Evolutionary conservation across 495 filamentous ascomycete species (phyloP).

Genomic region (Trichoderma gamsii): DNA sequence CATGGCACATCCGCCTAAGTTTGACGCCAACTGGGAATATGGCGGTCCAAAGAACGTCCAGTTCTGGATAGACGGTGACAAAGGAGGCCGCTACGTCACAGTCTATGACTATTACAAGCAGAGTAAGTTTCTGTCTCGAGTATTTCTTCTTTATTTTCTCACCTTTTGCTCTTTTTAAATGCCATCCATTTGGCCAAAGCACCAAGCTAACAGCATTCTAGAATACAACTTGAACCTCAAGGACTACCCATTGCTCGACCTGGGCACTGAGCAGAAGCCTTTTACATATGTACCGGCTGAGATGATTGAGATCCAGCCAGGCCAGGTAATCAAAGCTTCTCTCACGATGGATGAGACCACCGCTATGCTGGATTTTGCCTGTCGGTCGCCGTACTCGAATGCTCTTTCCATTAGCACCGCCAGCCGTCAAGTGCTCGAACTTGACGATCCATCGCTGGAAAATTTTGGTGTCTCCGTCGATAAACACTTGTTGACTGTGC

Average conservation of each 20-base stretch:
- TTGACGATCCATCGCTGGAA: conserved; percentile 30
- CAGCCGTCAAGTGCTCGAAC: conserved; percentile 38
- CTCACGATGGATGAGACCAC: conserved; percentile 51
- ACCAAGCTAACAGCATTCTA: conserved; percentile 18
- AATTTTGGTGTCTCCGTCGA: conserved; percentile 52
- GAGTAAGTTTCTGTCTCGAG: conserved; percentile 21
- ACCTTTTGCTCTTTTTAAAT: not conserved
- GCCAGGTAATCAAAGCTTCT: conserved; percentile 55
- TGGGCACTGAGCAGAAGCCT: conserved; percentile 52
- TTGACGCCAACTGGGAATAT: conserved; percentile 12
- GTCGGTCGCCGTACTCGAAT: conserved; percentile 58
- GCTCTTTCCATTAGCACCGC: conserved; percentile 55
- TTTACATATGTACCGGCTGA: conserved; percentile 60
- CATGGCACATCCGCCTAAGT: conserved; percentile 3
- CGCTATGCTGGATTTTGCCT: conserved; percentile 64
- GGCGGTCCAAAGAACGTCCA: conserved; percentile 18
- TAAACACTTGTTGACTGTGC: conserved; percentile 55
- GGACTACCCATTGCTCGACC: conserved; percentile 58
- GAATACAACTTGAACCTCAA: conserved; percentile 18
- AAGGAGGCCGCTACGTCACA: conserved; percentile 19
- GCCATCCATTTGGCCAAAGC: not conserved
- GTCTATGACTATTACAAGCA: conserved; percentile 32
- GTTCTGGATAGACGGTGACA: conserved; percentile 21
- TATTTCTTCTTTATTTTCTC: not conserved
- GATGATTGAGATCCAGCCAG: conserved; percentile 55